Conservation (phyloP, 1,284 basidiomycete species). For the Tilletia setariae region DNA sequence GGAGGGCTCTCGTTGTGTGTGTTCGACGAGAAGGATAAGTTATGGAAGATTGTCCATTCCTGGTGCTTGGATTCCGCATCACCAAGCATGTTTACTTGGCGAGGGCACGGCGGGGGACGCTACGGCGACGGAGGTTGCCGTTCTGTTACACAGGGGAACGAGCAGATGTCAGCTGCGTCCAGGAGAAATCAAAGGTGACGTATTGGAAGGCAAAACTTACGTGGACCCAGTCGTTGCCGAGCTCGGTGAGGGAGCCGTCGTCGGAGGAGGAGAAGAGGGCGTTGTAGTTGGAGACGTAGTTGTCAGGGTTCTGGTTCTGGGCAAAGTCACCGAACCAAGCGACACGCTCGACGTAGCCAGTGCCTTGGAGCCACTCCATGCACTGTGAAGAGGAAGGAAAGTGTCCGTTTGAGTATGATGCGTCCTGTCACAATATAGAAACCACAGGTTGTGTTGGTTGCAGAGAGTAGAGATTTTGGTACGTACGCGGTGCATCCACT, state of each 20-base stretch:
- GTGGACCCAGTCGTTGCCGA: constrained; percentile 13
- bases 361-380: neutral
- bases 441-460: too few species aligned
- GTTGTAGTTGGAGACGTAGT: constrained; percentile 15
- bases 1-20: too few species aligned
- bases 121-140: constrained; percentile 6
- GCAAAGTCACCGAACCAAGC: constrained; percentile 14
- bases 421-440: too few species aligned
- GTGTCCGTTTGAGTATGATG: too few species aligned
- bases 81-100: neutral
- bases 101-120: neutral
- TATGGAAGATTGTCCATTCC: too few species aligned
- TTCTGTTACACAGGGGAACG: neutral
- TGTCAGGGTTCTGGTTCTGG: constrained; percentile 14
- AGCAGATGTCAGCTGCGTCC: too few species aligned
- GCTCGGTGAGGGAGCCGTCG: constrained; percentile 7
- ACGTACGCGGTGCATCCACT: constrained; percentile 13
- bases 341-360: constrained; percentile 8
- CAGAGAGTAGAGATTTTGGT: too few species aligned
- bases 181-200: too few species aligned
- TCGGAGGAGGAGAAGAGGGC: constrained; percentile 12
- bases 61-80: too few species aligned
- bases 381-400: neutral
- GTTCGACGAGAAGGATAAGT: too few species aligned
- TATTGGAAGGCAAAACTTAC: too few species aligned